Conservation (phyloP, 805 yeast species). For the Cyberlindnera amylophila region DNA sequence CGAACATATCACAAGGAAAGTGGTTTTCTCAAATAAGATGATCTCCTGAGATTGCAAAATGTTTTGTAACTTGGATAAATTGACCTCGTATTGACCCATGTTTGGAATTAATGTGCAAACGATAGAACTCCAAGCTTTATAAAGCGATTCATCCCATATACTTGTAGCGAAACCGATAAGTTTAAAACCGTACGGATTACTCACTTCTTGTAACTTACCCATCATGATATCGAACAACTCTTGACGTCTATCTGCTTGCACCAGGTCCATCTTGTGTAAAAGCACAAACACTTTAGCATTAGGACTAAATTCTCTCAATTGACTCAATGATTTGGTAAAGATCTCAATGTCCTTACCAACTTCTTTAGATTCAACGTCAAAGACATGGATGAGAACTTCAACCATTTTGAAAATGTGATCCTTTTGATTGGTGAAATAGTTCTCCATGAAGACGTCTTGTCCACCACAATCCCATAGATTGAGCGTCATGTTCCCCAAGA, state of each 20-base stretch:
- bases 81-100: constrained; percentile 73
- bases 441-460: constrained; percentile 95
- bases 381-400: constrained; percentile 92
- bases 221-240: constrained; percentile 83
- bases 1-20: constrained; percentile 63
- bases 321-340: constrained; percentile 77
- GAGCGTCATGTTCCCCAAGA: constrained; percentile 90
- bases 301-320: constrained; percentile 80
- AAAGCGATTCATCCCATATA: constrained; percentile 30
- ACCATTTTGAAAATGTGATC: constrained; percentile 94
- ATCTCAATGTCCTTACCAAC: constrained; percentile 92
- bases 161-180: constrained; percentile 85
- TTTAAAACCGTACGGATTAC: constrained; percentile 64
- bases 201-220: constrained; percentile 71
- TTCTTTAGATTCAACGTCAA: constrained; percentile 91
- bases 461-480: constrained; percentile 99
- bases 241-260: constrained; percentile 78
- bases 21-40: constrained; percentile 87
- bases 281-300: constrained; percentile 87
- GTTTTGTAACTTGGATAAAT: constrained; percentile 66
- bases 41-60: constrained; percentile 84
- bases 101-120: constrained; percentile 95
- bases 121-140: constrained; percentile 95
- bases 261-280: constrained; percentile 94
- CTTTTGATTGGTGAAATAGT: constrained; percentile 80